Conservation (phyloP, 2,329 filamentous ascomycete species). For the Pyrenophora graminea region DNA sequence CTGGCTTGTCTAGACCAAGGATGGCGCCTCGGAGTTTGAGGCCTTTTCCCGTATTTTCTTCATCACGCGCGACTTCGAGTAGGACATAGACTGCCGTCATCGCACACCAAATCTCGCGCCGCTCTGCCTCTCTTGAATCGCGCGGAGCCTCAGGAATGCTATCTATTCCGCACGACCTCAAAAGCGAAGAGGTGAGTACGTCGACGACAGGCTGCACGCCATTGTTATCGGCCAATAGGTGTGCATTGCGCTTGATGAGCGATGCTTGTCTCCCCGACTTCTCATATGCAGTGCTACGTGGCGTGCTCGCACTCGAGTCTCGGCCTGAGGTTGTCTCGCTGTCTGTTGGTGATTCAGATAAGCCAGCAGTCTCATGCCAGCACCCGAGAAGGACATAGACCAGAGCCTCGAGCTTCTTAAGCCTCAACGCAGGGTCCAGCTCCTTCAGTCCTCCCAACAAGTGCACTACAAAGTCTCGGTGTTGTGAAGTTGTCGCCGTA, state of each 20-base stretch:
- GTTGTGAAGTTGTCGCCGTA: constrained; percentile 61
- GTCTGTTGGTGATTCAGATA: constrained; percentile 13
- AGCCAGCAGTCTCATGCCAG: constrained; percentile 56
- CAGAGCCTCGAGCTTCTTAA: constrained; percentile 50
- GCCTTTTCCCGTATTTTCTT: constrained; percentile 49
- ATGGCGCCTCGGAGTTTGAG: constrained; percentile 54
- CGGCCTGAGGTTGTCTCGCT: constrained; percentile 19
- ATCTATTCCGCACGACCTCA: constrained; percentile 38
- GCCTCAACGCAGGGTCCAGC: constrained; percentile 32
- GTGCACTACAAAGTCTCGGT: constrained; percentile 61
- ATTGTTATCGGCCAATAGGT: constrained; percentile 47
- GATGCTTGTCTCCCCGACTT: constrained; percentile 50
- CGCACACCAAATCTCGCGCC: constrained; percentile 54
- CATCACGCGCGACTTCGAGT: constrained; percentile 50
- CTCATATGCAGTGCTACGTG: constrained; percentile 23
- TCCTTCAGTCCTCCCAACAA: constrained; percentile 41
- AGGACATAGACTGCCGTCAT: constrained; percentile 56
- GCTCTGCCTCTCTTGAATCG: constrained; percentile 45
- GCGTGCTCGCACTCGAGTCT: constrained; percentile 7
- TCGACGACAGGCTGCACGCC: constrained; percentile 50
- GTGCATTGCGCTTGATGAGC: constrained; percentile 52
- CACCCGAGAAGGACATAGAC: constrained; percentile 54
- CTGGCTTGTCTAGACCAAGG: constrained; percentile 55
- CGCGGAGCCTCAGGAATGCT: constrained; percentile 28
- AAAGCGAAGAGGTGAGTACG: constrained; percentile 41